A percentile compares a stretch with the other conserved stretches of the same genome.
phyloP scores from a whole-genome alignment of 1,284 basidiomycete species.

The Gymnopus androsaceus region DNA sequence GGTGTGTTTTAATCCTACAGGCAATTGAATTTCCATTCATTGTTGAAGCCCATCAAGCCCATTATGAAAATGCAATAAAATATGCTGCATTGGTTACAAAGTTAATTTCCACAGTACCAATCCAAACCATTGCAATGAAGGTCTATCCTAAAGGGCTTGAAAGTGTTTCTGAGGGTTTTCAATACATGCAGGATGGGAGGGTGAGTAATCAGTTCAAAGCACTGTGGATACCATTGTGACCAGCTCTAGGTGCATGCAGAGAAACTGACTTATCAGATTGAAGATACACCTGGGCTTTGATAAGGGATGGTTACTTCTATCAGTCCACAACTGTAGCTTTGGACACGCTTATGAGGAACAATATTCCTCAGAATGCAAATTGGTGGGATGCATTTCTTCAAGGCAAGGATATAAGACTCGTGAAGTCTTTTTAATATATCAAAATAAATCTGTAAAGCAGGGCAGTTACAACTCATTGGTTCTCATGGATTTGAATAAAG shows the following conservation, averaged over 20 bases:
- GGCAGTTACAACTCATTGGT: too few relatives aligned
- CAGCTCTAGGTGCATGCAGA: background rate
- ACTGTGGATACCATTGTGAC: background rate
- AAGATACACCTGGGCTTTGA: background rate
- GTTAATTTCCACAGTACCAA: conserved; percentile 22
- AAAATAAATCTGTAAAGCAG: too few relatives aligned
- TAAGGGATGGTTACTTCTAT: too few relatives aligned
- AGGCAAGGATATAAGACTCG: too few relatives aligned
- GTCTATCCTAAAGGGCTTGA: conserved; percentile 31
- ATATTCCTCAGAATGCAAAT: too few relatives aligned
- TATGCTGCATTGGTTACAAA: conserved; percentile 10
- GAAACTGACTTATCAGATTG: background rate
- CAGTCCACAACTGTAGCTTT: too few relatives aligned
- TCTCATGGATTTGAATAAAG: too few relatives aligned
- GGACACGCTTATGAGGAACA: too few relatives aligned
- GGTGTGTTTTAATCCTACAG: background rate
- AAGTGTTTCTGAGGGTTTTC: conserved; percentile 25
- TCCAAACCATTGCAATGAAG: conserved; percentile 29
- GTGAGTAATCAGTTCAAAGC: conserved; percentile 18
- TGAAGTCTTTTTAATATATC: too few relatives aligned
- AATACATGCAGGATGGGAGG: conserved; percentile 25
- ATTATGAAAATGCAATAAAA: background rate
- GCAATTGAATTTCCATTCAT: background rate
- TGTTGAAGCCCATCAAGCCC: background rate
- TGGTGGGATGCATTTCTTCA: too few relatives aligned